Evolutionary conservation across 805 yeast genomes (phyloP).

Genomic region (Yamadazyma kitorensis): DNA sequence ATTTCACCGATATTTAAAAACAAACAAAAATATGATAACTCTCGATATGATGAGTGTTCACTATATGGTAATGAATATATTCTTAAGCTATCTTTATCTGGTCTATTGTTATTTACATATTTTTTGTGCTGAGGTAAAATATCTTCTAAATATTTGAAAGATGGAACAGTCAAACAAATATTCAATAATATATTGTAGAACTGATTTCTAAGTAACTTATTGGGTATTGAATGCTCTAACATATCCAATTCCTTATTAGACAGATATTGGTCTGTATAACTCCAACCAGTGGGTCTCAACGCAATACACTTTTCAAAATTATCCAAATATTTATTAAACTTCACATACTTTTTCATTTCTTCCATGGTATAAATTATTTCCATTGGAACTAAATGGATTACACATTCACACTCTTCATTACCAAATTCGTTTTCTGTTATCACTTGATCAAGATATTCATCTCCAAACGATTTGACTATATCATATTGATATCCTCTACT

Average conservation of each 20-base stretch:
- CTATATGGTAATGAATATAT: slow-evolving; percentile 78
- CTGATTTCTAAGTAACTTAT: slow-evolving; percentile 5
- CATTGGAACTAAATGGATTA: slow-evolving; percentile 72
- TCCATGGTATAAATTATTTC: slow-evolving; percentile 46
- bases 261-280: slow-evolving; percentile 33
- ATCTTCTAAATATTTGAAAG: slow-evolving; percentile 16
- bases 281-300: slow-evolving; percentile 90
- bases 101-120: slow-evolving; percentile 11
- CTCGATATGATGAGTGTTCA: slow-evolving; percentile 90
- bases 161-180: slow-evolving; percentile 10
- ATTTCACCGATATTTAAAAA: slow-evolving; percentile 49
- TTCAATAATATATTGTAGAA: slow-evolving; percentile 10
- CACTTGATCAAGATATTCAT: slow-evolving; percentile 35
- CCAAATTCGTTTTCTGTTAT: slow-evolving; percentile 34
- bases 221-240: slow-evolving; percentile 8
- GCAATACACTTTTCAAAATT: slow-evolving; percentile 65
- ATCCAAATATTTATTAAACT: slow-evolving; percentile 39
- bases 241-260: slow-evolving; percentile 5
- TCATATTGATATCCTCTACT: slow-evolving; percentile 38
- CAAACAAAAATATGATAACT: slow-evolving; percentile 63
- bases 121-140: slow-evolving; percentile 28
- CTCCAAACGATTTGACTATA: slow-evolving; percentile 46
- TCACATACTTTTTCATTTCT: slow-evolving; percentile 48
- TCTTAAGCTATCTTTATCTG: slow-evolving; percentile 27
- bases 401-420: slow-evolving; percentile 44